A percentile compares a stretch with the other conserved stretches of the same genome.
Conservation (phyloP, 345 rosid species). For the Geranium rotundifolium region DNA sequence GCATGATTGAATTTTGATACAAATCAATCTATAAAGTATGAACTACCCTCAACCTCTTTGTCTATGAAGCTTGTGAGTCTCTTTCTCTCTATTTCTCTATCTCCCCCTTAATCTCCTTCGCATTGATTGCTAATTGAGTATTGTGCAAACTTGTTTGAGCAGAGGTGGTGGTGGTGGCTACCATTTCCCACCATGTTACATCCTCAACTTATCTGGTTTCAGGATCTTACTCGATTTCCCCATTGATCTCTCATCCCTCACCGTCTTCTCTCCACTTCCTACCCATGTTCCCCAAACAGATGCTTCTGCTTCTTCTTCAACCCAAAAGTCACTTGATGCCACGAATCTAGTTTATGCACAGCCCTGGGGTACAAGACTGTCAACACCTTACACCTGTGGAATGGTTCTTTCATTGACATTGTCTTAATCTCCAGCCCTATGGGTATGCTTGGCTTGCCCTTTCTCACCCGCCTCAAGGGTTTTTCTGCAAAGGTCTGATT, state of each 20-base stretch:
- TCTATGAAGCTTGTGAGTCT: not conserved
- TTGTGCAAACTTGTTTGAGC: constrained; percentile 64
- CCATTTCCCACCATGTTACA: constrained; percentile 59
- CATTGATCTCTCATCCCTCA: constrained; percentile 55
- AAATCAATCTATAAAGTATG: too few species aligned
- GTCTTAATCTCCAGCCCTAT: constrained; percentile 65
- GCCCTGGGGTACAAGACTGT: constrained; percentile 88
- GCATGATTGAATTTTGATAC: too few species aligned
- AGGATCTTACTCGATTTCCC: constrained; percentile 74
- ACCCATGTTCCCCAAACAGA: constrained; percentile 9
- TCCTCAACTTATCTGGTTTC: constrained; percentile 47
- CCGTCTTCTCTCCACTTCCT: constrained; percentile 55
- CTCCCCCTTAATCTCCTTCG: too few species aligned
- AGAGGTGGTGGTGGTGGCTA: constrained; percentile 59
- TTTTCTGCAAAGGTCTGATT: constrained; percentile 68
- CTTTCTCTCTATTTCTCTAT: not conserved
- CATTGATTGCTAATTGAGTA: not conserved
- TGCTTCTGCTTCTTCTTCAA: constrained; percentile 11
- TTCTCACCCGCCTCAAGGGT: constrained; percentile 42
- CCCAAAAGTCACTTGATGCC: constrained; percentile 25
- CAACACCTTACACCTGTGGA: constrained; percentile 63
- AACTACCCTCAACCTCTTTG: too few species aligned
- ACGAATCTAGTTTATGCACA: constrained; percentile 42
- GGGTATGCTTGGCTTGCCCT: constrained; percentile 84
- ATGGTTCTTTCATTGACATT: constrained; percentile 57